Conservation (phyloP, 2,329 filamentous ascomycete species). For the Phialophora macrospora region DNA sequence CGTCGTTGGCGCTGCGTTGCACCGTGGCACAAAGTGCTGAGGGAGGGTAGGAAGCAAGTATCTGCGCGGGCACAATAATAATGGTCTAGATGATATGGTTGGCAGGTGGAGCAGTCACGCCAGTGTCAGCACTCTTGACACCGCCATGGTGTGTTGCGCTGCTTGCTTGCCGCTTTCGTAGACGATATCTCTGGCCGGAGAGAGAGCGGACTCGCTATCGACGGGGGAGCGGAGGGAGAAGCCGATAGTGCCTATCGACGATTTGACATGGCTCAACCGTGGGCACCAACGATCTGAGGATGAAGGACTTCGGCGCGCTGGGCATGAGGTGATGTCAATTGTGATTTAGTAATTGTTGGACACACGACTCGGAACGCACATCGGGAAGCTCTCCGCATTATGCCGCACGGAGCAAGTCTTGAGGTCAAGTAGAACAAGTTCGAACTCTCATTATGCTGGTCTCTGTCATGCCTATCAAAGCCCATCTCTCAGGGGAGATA, state of each 20-base stretch:
- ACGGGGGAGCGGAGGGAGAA: neutral
- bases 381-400: neutral
- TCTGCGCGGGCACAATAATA: neutral
- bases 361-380: neutral
- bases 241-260: neutral
- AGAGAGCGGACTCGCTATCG: neutral
- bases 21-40: neutral
- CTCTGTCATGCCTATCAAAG: neutral
- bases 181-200: neutral
- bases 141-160: neutral
- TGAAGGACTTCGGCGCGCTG: slow-evolving; percentile 1
- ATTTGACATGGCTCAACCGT: neutral
- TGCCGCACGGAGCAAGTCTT: neutral
- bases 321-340: slow-evolving; percentile 9
- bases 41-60: neutral
- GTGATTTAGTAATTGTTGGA: slow-evolving; percentile 3
- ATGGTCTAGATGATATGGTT: neutral
- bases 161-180: neutral
- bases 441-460: neutral
- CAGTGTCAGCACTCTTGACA: neutral
- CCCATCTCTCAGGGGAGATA: neutral
- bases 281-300: neutral
- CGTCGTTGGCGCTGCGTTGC: neutral
- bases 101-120: neutral
- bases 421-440: neutral